Evolutionary conservation across 2,329 filamentous ascomycete genomes (phyloP).

Genomic region (Oidium heveae): DNA sequence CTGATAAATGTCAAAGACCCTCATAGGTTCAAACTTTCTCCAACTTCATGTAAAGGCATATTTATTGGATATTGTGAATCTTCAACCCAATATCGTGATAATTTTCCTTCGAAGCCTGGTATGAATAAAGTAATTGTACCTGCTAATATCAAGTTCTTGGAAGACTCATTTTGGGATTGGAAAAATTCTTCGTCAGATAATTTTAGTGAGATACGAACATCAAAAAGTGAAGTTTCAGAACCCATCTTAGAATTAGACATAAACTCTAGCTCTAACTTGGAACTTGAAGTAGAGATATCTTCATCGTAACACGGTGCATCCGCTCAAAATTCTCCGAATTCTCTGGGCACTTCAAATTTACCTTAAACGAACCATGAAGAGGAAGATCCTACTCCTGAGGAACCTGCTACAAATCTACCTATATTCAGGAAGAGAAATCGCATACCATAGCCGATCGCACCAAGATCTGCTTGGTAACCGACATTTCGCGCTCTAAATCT

Average conservation of each 20-base stretch:
- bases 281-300: no score
- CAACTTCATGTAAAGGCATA: neutral
- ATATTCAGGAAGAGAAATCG: neutral
- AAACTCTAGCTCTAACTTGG: neutral
- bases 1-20: neutral
- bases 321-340: neutral
- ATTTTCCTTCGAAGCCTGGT: neutral
- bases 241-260: neutral
- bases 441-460: neutral
- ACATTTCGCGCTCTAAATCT: no score
- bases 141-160: no score
- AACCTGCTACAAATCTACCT: neutral
- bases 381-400: no score
- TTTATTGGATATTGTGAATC: no score
- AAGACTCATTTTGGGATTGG: neutral
- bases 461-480: neutral
- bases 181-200: neutral
- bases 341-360: no score
- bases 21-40: neutral
- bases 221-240: neutral
- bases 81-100: neutral
- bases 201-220: neutral
- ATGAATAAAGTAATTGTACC: neutral
- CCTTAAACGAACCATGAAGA: no score
- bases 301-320: neutral